Base-by-base conservation (phyloP, 225 moss, liverwort and hornwort species). In the Marchantia polymorpha region DNA sequence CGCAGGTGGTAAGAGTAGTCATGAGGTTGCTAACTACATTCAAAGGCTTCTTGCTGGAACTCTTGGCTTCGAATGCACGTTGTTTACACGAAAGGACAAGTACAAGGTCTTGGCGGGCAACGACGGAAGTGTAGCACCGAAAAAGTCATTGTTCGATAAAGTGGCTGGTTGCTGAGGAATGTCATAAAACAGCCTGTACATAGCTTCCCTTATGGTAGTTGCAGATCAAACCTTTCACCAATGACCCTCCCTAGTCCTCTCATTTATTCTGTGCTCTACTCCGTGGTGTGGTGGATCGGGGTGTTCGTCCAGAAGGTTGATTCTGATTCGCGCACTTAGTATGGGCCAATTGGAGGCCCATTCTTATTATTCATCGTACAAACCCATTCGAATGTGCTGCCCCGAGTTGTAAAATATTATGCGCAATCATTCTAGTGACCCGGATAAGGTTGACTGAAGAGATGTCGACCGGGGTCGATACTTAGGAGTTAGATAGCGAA, bases 21-120 rank as follows among this genome's bases (percentile, higher is more conserved):
- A 84, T 27, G 87, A 87, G 59, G 87, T 87, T 56, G 87, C 87
- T 22, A 87, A 87, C 72, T 80, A 87, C 82, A 82, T 87, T 12
- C 87, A 87, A 66, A 84, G 84, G 69, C 14, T 84, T 4, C 29
- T 87, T 39, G 87, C 81, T 14, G 82, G 59, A 65, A 77, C 87
- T 2, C 79, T 87, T 0, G 74, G 87, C 64, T 87, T 87, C 64
- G 27, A 61, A 55, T 84, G 84, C 79, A 87, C 87, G 19, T 69
- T 63, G 55, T 82, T 87, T 14, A 87, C 84, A 14, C 55, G 87
- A 25, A 87, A 58, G 80, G 87, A 87, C 66, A 87, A 87, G 73
- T 87, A 87, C 84, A 70, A 79, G 22, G 64, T 87, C 47, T 77
- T 87, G 69, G 87, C 84, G 8, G 87, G 87, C 12, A 87, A 73